Conservation (phyloP, 305 asterid species). For the Fraxinus floribunda region DNA sequence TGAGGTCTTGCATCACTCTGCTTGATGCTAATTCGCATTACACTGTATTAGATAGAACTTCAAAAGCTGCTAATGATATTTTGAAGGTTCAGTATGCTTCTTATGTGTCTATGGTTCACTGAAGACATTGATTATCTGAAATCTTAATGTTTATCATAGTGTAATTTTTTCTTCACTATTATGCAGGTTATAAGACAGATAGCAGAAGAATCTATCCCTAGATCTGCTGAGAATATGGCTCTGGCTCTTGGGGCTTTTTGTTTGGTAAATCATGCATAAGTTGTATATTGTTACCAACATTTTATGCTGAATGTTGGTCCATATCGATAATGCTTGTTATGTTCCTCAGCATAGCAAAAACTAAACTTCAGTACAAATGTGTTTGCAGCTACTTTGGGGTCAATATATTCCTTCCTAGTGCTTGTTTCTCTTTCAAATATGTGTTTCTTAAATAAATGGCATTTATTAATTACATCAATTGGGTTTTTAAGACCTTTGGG, state of each 20-base stretch:
- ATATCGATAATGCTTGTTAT: background rate
- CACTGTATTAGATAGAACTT: slow-evolving; percentile 56
- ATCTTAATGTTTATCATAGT: slow-evolving; percentile 14
- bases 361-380: background rate
- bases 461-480: background rate
- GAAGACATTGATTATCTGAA: slow-evolving; percentile 5
- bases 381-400: background rate
- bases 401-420: background rate
- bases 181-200: slow-evolving; percentile 60
- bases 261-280: slow-evolving; percentile 44
- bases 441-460: background rate
- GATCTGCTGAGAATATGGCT: slow-evolving; percentile 84
- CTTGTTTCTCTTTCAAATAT: background rate
- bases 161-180: slow-evolving; percentile 15
- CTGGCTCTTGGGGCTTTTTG: slow-evolving; percentile 91
- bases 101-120: slow-evolving; percentile 12
- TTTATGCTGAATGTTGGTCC: slow-evolving; percentile 4
- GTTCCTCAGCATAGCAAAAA: background rate
- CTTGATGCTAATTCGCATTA: slow-evolving; percentile 59
- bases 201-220: slow-evolving; percentile 74
- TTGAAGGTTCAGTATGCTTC: slow-evolving; percentile 57
- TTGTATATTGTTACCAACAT: slow-evolving; percentile 12
- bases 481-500: background rate
- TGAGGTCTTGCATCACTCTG: slow-evolving; percentile 62
- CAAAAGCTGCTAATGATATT: slow-evolving; percentile 73